Conservation (phyloP, 2,329 filamentous ascomycete species). For the Orbilia ellipsospora region DNA sequence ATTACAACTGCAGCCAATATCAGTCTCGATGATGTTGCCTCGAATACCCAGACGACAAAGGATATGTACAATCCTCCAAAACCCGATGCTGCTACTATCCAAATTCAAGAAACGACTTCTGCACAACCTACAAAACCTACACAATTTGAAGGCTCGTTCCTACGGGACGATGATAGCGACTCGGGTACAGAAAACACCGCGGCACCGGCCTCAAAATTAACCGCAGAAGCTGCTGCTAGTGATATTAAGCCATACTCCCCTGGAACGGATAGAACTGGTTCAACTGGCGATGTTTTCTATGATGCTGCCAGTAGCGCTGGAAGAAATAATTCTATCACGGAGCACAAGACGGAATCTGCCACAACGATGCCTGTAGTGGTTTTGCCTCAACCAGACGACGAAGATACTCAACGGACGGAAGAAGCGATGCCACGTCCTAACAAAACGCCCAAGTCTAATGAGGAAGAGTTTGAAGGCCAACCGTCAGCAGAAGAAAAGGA, state of each 20-base stretch:
- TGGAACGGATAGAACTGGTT: constrained; percentile 41
- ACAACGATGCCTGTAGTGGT: constrained; percentile 39
- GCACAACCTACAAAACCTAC: constrained; percentile 23
- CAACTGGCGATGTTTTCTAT: constrained; percentile 47
- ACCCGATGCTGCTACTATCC: constrained; percentile 18
- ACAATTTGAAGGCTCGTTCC: constrained; percentile 44
- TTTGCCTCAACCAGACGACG: constrained; percentile 53
- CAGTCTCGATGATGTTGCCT: constrained; percentile 44
- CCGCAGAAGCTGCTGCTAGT: constrained; percentile 3
- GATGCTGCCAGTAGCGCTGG: constrained; percentile 36
- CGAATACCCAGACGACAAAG: constrained; percentile 33
- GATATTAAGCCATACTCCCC: constrained; percentile 35
- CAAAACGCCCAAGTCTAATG: constrained; percentile 23
- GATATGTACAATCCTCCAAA: constrained; percentile 52
- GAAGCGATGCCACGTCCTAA: constrained; percentile 24
- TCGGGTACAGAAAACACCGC: constrained; percentile 29
- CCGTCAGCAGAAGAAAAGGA: constrained; percentile 75
- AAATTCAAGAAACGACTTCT: constrained; percentile 19
- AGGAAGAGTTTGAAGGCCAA: constrained; percentile 58
- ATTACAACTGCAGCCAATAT: constrained; percentile 51
- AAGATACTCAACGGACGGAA: constrained; percentile 37
- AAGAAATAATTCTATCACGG: constrained; percentile 38
- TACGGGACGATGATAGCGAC: constrained; percentile 45
- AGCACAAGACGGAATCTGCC: constrained; percentile 29
- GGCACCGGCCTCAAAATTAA: background rate